These are phyloP conservation scores for Saccharum officinarum DNA, from an alignment of 176 grass and related monocot species.

Conservation along the genomic window DNA sequence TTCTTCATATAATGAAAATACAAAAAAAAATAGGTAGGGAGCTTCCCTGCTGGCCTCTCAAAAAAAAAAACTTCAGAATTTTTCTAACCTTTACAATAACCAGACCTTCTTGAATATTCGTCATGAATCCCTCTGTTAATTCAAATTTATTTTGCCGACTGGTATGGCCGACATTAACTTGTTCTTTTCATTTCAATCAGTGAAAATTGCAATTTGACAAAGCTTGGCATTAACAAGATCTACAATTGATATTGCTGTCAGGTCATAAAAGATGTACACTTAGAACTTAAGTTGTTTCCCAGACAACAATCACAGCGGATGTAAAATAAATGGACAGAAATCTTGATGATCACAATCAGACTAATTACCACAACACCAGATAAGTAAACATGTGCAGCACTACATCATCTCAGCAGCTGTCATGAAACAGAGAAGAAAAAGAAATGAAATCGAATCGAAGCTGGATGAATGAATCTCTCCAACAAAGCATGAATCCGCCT, in stretches of 20 bases:
- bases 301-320: neutral
- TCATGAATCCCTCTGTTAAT: neutral
- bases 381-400: conserved; percentile 1
- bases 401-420: conserved; percentile 2
- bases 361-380: conserved; percentile 10
- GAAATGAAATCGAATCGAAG: conserved; percentile 16
- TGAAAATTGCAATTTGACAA: neutral
- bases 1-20: no score
- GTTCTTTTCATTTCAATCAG: neutral
- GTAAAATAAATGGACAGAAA: neutral
- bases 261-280: neutral
- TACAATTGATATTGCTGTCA: neutral
- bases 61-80: neutral
- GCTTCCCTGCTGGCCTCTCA: no score
- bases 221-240: neutral
- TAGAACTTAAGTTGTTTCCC: neutral
- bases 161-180: neutral
- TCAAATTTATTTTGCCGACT: neutral
- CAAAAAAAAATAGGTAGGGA: no score
- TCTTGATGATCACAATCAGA: conserved; percentile 2
- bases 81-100: neutral
- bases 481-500: neutral
- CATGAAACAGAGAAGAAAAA: conserved; percentile 4
- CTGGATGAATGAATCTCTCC: conserved; percentile 11
- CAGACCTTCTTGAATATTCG: neutral